Evolutionary conservation across 305 asterid genomes (phyloP), one percentile per base, ranked within the genome.

Genomic region (Fraxinus platypoda): DNA sequence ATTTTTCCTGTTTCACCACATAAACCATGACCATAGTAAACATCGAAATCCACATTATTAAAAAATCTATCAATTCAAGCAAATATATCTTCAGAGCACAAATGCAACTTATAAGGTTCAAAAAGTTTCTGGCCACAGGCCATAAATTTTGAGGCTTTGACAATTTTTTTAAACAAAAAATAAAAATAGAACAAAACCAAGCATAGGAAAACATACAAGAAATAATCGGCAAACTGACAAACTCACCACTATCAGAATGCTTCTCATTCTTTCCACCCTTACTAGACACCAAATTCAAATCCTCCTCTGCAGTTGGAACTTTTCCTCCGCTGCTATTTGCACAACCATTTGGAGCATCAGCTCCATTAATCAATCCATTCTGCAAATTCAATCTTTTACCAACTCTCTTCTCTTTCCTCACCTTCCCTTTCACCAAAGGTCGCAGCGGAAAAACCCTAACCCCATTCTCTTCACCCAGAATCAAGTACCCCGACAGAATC

Each of bases 391-490:
- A 57, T 73, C 82, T 86, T 74, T 74, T 89, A 31, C 86, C 86
- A 70, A 26, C 71, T 31, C 38, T 86, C 89, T 82, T 88, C 75
- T 89, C 92, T 84, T 86, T 91, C 75, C 86, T 88, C 68, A 81
- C 85, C 85, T 80, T 91, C 25, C 95, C 97, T 83, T 93, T 93
- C 62, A 93, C 84, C 83, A 93, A 82, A 17, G 87, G 88, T 81
- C 89, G 88, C 78, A 95, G 78, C 2, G 91, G 91, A 41, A 90
- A 90, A 81, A 92, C 84, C 88, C 97, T 85, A 81, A 93, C 98
- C 80, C 98, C 98, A 75, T 89, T 90, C 89, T 89, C 94, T 83
- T 95, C 98, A 80, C 98, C 98, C 68, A 92, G 81, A 78, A 93
- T 79, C 88, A 95, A 80, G 80, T 84, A 86, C 75, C 95, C 93